phyloP scores from a whole-genome alignment of 2,329 filamentous ascomycete genomes.

The Penicillium sp. region DNA sequence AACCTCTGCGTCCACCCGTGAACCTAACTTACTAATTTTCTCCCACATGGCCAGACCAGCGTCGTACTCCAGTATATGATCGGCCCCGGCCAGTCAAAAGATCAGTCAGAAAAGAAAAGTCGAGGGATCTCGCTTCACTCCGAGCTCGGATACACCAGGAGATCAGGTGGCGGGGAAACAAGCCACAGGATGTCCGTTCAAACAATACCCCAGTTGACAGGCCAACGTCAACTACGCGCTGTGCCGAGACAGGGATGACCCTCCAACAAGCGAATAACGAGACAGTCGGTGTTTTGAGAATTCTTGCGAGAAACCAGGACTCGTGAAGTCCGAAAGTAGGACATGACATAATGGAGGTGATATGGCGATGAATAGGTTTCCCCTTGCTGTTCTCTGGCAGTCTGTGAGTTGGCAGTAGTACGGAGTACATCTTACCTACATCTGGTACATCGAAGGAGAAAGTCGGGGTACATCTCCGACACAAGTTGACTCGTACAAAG shows the following conservation, averaged over 20 bases:
- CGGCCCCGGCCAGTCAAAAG: slow-evolving; percentile 11
- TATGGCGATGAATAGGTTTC: slow-evolving; percentile 9
- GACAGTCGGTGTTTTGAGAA: not conserved
- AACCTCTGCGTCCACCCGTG: slow-evolving; percentile 20
- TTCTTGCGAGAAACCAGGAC: slow-evolving; percentile 5
- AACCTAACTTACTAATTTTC: slow-evolving; percentile 19
- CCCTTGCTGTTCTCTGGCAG: slow-evolving; percentile 17
- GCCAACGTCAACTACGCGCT: slow-evolving; percentile 1
- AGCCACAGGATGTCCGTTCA: slow-evolving; percentile 18
- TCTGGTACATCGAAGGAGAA: slow-evolving; percentile 6
- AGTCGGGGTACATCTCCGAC: slow-evolving; percentile 1
- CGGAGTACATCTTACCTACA: slow-evolving; percentile 2
- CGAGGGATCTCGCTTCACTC: not conserved
- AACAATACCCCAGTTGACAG: slow-evolving; percentile 5
- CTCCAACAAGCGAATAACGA: not conserved
- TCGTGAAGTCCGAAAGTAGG: slow-evolving; percentile 15
- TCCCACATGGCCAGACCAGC: not conserved
- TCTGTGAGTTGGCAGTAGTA: slow-evolving; percentile 8
- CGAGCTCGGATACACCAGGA: slow-evolving; percentile 15
- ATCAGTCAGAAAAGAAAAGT: slow-evolving; percentile 10
- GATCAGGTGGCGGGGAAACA: slow-evolving; percentile 17
- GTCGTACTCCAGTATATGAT: not conserved
- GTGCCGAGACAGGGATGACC: slow-evolving; percentile 15
- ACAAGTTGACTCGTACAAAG: slow-evolving; percentile 10
- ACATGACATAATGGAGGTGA: slow-evolving; percentile 25